These are phyloP conservation scores for Taphrina sp. DNA, from an alignment of 1,139 yeast genomes.

Conservation along the genomic window DNA sequence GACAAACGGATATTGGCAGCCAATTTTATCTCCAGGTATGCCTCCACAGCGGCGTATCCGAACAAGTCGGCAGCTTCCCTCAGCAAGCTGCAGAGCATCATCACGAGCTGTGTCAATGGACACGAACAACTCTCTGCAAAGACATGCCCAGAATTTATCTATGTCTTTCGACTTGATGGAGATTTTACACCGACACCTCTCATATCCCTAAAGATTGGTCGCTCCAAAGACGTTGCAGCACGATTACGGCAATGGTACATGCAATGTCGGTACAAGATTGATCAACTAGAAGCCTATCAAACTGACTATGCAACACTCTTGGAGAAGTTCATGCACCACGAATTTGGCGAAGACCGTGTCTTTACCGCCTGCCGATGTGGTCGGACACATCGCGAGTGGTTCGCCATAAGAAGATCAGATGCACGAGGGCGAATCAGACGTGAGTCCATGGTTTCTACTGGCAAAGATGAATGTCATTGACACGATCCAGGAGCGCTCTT, in stretches of 20 bases:
- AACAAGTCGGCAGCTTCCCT: not conserved
- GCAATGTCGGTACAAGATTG: conserved; percentile 28
- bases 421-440: conserved; percentile 20
- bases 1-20: no score
- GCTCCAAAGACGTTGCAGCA: conserved; percentile 17
- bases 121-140: no score
- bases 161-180: conserved; percentile 28
- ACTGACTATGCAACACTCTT: conserved; percentile 11
- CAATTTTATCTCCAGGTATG: conserved; percentile 4
- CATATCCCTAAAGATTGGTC: conserved; percentile 29
- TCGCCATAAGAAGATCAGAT: conserved; percentile 14
- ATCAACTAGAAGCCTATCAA: conserved; percentile 10
- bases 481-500: conserved; percentile 3
- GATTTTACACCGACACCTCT: conserved; percentile 17
- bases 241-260: conserved; percentile 21
- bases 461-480: no score
- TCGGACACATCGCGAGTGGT: conserved; percentile 26
- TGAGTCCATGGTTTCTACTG: no score
- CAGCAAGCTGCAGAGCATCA: not conserved
- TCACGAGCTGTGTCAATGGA: no score
- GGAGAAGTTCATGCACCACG: conserved; percentile 22
- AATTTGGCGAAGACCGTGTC: conserved; percentile 24
- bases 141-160: conserved; percentile 14
- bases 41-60: conserved; percentile 3
- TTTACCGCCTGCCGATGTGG: conserved; percentile 16